Conservation (phyloP, 495 filamentous ascomycete species). For the Physcia stellaris region DNA sequence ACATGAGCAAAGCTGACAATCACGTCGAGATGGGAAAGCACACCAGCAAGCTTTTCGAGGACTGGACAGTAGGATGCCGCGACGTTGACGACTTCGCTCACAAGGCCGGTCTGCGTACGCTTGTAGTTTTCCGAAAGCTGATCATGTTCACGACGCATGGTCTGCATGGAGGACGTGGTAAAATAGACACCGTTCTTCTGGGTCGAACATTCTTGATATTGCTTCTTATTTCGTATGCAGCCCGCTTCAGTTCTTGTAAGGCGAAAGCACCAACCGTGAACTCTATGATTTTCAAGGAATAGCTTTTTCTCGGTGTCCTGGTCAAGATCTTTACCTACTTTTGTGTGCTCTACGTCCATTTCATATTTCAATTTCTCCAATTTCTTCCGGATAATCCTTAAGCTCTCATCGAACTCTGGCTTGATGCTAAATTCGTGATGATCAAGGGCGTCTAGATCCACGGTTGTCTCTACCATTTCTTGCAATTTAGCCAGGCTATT, state of each 20-base stretch:
- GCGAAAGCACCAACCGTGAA: conserved; percentile 94
- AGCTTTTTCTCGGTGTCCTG: conserved; percentile 97
- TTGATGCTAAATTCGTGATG: conserved; percentile 99
- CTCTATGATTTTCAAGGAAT: conserved; percentile 90
- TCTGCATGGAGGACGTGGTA: conserved; percentile 74
- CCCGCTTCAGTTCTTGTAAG: conserved; percentile 82
- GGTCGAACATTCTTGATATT: conserved; percentile 91
- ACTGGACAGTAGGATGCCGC: conserved; percentile 92
- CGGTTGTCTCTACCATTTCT: conserved; percentile 98
- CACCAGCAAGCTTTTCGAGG: conserved; percentile 74
- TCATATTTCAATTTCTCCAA: conserved; percentile 72
- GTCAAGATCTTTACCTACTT: conserved; percentile 66
- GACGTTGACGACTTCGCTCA: conserved; percentile 84
- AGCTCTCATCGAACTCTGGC: conserved; percentile 86
- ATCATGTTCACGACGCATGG: conserved; percentile 78
- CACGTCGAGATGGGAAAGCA: conserved; percentile 91
- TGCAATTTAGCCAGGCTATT: conserved; percentile 75
- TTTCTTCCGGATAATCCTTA: conserved; percentile 78
- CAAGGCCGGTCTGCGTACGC: conserved; percentile 81
- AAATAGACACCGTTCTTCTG: conserved; percentile 99
- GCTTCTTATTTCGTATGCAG: conserved; percentile 79
- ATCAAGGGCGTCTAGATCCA: conserved; percentile 89
- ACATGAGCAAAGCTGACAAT: conserved; percentile 92
- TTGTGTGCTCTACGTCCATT: conserved; percentile 72
- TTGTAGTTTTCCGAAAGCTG: conserved; percentile 94